Conservation (phyloP, 108 stramenopile genomes). For the Stephanodiscus triporus region DNA sequence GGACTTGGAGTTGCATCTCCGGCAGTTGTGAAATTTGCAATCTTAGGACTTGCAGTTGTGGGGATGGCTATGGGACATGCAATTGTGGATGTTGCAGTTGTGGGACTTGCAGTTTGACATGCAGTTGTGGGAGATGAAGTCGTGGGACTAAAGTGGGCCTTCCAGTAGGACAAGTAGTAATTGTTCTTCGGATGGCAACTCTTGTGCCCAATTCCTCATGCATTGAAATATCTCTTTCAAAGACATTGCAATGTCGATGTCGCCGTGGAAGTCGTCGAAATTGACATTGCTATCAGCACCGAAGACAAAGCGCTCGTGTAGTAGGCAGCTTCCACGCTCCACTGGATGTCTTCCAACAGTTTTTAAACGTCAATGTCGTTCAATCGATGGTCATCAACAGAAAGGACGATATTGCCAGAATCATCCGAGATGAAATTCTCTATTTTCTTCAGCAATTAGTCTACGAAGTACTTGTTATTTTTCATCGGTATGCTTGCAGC, state of each 20-base stretch:
- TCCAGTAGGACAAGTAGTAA: too few relatives aligned
- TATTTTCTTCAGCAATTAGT: conserved; percentile 27
- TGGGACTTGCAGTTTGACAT: too few relatives aligned
- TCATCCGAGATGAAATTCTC: conserved; percentile 25
- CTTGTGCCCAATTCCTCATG: conserved; percentile 29
- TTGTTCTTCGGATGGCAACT: background rate
- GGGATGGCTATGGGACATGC: too few relatives aligned
- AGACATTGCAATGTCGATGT: conserved; percentile 23
- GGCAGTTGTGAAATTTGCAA: too few relatives aligned
- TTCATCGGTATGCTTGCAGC: conserved; percentile 21
- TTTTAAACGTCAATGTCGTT: conserved; percentile 5
- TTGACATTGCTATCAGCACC: background rate
- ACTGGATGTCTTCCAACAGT: conserved; percentile 23
- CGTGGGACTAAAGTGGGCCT: too few relatives aligned
- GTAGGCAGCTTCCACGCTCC: conserved; percentile 38
- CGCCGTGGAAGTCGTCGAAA: conserved; percentile 23
- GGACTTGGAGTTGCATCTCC: too few relatives aligned
- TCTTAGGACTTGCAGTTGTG: too few relatives aligned
- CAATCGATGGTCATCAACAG: conserved; percentile 1
- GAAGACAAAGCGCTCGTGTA: conserved; percentile 15
- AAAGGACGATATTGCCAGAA: conserved; percentile 18
- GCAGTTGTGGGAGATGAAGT: too few relatives aligned
- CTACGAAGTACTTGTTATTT: background rate
- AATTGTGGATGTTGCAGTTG: too few relatives aligned
- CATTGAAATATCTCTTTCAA: conserved; percentile 29